Percentiles rank a stretch among this genome's conserved stretches.
These are phyloP conservation scores for Kwoniella europaea DNA, from an alignment of 768 basidiomycete species.

Conservation along the genomic window DNA sequence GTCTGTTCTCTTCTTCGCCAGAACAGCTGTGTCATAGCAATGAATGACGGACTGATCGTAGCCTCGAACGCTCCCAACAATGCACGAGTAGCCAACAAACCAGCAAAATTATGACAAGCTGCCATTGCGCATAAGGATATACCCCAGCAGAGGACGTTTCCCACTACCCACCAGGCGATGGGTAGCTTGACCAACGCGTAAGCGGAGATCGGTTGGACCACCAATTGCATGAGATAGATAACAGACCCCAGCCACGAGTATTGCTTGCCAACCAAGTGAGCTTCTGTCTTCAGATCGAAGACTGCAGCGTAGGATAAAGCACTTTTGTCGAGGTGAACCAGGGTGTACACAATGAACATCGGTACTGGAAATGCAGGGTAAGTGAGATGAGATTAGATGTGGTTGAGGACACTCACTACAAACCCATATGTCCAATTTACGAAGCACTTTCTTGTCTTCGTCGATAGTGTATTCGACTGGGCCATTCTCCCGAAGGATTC, in stretches of 20 bases:
- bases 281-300: slow-evolving; percentile 32
- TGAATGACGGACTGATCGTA: slow-evolving; percentile 30
- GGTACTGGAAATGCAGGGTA: slow-evolving; percentile 10
- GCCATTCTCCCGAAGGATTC: slow-evolving; percentile 17
- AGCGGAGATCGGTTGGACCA: slow-evolving; percentile 28
- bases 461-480: slow-evolving; percentile 33
- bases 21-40: slow-evolving; percentile 23
- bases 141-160: slow-evolving; percentile 23
- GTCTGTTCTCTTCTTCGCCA: slow-evolving; percentile 24
- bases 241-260: slow-evolving; percentile 35
- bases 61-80: slow-evolving; percentile 37
- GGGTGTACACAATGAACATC: slow-evolving; percentile 20
- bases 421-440: slow-evolving; percentile 40
- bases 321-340: slow-evolving; percentile 32
- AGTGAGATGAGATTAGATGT: neutral
- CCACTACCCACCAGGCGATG: slow-evolving; percentile 18
- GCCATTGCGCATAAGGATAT: slow-evolving; percentile 28
- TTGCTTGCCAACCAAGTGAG: slow-evolving; percentile 21
- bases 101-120: slow-evolving; percentile 23
- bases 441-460: slow-evolving; percentile 28
- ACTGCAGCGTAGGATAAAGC: slow-evolving; percentile 36
- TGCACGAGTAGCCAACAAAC: slow-evolving; percentile 27
- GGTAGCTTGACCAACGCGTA: slow-evolving; percentile 32
- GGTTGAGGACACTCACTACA: slow-evolving; percentile 12
- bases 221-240: slow-evolving; percentile 24